Percentiles rank a stretch among this genome's conserved stretches.
Conservation (phyloP, 495 filamentous ascomycete genomes). For the Penicillium canariense region DNA sequence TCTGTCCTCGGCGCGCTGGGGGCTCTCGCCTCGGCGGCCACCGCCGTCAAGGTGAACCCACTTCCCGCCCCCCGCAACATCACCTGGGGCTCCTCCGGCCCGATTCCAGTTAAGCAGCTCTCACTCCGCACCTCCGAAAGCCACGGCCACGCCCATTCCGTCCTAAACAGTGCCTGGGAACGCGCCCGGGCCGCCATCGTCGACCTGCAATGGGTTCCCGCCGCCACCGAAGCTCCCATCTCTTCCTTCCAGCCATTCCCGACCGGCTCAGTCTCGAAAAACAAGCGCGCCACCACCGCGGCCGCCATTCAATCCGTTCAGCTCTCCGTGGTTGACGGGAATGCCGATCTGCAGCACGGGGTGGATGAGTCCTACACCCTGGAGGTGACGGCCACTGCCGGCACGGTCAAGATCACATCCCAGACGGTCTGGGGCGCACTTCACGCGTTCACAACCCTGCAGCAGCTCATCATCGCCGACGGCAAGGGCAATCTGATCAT, state of each 20-base stretch:
- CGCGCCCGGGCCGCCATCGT: conserved; percentile 48
- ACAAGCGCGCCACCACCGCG: conserved; percentile 35
- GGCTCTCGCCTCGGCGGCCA: conserved; percentile 27
- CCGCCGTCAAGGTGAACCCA: conserved; percentile 51
- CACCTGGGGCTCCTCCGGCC: conserved; percentile 52
- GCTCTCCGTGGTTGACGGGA: conserved; percentile 38
- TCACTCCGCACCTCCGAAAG: conserved; percentile 19
- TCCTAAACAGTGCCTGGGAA: conserved; percentile 44
- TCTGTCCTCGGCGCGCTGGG: conserved; percentile 25
- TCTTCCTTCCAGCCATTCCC: conserved; percentile 48
- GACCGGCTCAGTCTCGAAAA: conserved; percentile 31
- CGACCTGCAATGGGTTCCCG: conserved; percentile 51
- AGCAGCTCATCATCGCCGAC: conserved; percentile 51
- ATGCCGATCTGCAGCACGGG: conserved; percentile 49
- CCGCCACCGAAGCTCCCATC: conserved; percentile 50
- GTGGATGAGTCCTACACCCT: conserved; percentile 61
- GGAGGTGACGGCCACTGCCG: conserved; percentile 33
- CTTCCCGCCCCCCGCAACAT: conserved; percentile 54
- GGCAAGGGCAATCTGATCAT: conserved; percentile 44
- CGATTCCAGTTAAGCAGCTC: conserved; percentile 37
- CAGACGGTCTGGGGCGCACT: conserved; percentile 54
- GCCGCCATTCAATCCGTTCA: conserved; percentile 32
- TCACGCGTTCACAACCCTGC: conserved; percentile 58
- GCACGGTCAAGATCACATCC: conserved; percentile 43
- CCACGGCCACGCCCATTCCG: conserved; percentile 21